Conservation (phyloP, 2,329 filamentous ascomycete genomes). For the Aureobasidium sp. region DNA sequence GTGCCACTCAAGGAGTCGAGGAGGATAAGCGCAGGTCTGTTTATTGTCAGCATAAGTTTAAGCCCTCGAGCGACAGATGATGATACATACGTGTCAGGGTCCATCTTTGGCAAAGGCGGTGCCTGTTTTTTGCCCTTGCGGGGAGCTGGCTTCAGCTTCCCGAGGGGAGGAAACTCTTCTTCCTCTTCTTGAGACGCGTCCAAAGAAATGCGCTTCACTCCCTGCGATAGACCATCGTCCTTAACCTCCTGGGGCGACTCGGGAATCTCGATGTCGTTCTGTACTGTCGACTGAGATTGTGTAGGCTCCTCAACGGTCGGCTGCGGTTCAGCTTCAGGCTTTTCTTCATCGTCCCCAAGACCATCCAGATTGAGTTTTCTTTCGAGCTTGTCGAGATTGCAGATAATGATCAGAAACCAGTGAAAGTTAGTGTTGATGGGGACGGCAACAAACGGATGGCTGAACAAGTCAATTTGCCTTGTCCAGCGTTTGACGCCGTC, state of each 20-base stretch:
- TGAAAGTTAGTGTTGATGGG: constrained; percentile 81
- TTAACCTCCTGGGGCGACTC: neutral
- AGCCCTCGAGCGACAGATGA: neutral
- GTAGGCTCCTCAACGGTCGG: neutral
- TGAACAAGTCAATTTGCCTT: constrained; percentile 72
- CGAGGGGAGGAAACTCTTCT: neutral
- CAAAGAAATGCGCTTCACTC: constrained; percentile 5
- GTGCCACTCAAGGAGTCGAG: constrained; percentile 72
- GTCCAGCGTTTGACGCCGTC: constrained; percentile 84
- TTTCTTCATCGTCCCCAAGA: neutral
- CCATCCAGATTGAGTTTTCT: neutral
- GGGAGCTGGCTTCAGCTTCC: neutral
- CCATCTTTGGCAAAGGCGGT: constrained; percentile 25
- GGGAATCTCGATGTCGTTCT: constrained; percentile 1
- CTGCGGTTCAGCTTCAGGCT: neutral
- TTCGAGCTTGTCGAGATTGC: constrained; percentile 59
- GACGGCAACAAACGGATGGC: constrained; percentile 81
- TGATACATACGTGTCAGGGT: constrained; percentile 24
- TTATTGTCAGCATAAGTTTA: constrained; percentile 31
- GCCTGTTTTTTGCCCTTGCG: constrained; percentile 17
- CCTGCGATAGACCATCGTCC: neutral
- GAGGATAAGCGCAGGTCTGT: constrained; percentile 65
- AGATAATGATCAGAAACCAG: constrained; percentile 95
- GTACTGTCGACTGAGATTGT: neutral
- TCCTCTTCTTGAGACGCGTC: constrained; percentile 2